Evolutionary conservation across 2,329 filamentous ascomycete species (phyloP), one percentile per base, ranked within the genome.

Genomic region (Eutypella sp.): DNA sequence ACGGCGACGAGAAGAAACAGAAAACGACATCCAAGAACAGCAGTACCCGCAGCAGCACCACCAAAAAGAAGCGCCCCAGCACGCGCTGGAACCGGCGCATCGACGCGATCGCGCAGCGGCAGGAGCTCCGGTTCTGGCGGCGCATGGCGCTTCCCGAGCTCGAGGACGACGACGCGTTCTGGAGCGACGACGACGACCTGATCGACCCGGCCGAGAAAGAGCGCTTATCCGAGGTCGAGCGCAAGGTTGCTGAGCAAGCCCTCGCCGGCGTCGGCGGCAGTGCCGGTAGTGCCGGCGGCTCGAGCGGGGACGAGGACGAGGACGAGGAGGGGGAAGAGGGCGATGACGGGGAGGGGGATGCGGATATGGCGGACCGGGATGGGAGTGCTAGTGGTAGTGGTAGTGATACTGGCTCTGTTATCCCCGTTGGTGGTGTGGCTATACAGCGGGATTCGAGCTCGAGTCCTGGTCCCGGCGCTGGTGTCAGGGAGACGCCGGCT

Each of bases 51-150:
- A n/a, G n/a, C n/a, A n/a, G n/a, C n/a, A n/a, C n/a, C n/a, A n/a
- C n/a, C n/a, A 6, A 33, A n/a, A 33, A 7, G 11, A 33, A 33
- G 29, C 29, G 16, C 11, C 29, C 29, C 29, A 11, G 13, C 29
- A 11, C 29, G 11, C 16, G 16, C 29, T 33, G 29, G 29, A 15
- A 5, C 5, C 29, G 29, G 24, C 68, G 72, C 4, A 73, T 82
- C 3, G 70, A 79, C 33, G 72, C 74, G 40, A 71, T 70, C 41
- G 74, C 76, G 5, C 62, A 68, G 37, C 71, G 76, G 4, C 79
- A 83, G 60, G 79, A 84, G 62, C 58, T 82, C 44, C 70, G 81
- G 2, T 83, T 81, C 63, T 85, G 81, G 81, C 84, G 84, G 65
- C 70, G 81, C 36, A 73, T 84, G 70, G 81, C 81, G 13, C 76